These are phyloP conservation scores for Conoideocrella luteorostrata DNA, from an alignment of 2,329 filamentous ascomycete species.

Conservation along the genomic window DNA sequence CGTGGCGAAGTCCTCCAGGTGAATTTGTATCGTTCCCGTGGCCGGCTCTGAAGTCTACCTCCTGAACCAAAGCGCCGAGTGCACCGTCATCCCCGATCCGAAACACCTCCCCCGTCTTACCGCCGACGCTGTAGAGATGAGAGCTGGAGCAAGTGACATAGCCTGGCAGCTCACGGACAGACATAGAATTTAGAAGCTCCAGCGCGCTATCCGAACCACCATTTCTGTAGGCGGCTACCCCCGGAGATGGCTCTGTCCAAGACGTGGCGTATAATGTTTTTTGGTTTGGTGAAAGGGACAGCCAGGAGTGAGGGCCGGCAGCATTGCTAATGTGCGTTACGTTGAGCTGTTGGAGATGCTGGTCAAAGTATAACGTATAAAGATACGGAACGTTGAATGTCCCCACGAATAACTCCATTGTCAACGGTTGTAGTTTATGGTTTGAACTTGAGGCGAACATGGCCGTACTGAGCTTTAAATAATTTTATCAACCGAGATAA, in stretches of 20 bases:
- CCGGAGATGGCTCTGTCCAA: slow-evolving; percentile 13
- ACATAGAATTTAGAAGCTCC: neutral
- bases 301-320: slow-evolving; percentile 13
- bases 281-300: slow-evolving; percentile 12
- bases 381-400: slow-evolving; percentile 4
- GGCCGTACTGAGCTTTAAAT: no score
- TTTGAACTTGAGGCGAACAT: no score
- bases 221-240: slow-evolving; percentile 11
- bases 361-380: slow-evolving; percentile 5
- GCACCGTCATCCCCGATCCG: slow-evolving; percentile 6
- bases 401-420: slow-evolving; percentile 6
- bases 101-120: slow-evolving; percentile 5
- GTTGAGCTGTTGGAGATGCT: slow-evolving; percentile 1
- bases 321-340: slow-evolving; percentile 8
- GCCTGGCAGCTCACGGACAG: neutral
- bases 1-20: slow-evolving; percentile 14
- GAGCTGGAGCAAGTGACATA: slow-evolving; percentile 3
- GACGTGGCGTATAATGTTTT: slow-evolving; percentile 11
- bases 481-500: no score
- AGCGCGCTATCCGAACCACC: slow-evolving; percentile 3
- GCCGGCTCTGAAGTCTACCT: slow-evolving; percentile 9
- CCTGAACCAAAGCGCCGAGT: slow-evolving; percentile 11
- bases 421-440: no score
- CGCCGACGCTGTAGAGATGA: slow-evolving; percentile 6
- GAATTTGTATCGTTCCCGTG: neutral